phyloP scores from a whole-genome alignment of 139 green algal species.

The Raphidocelis subcapitata region DNA sequence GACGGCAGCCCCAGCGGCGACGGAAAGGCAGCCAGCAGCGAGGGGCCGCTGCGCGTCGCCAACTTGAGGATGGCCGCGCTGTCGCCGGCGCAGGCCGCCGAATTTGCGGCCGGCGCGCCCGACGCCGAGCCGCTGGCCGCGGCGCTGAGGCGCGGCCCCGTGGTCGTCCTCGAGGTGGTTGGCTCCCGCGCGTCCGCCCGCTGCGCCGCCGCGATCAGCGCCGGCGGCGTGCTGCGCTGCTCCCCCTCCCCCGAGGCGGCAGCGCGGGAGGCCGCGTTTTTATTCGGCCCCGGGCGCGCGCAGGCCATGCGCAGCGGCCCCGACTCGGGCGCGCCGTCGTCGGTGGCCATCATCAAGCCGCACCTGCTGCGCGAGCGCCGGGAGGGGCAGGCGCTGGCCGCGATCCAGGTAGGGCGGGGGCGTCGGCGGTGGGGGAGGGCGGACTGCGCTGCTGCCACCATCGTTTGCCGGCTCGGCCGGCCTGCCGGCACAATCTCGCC shows the following conservation, averaged over 20 bases:
- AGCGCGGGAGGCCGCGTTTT: slow-evolving; percentile 61
- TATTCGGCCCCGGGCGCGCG: slow-evolving; percentile 51
- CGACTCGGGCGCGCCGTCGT: slow-evolving; percentile 35
- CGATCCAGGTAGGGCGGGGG: slow-evolving; percentile 1
- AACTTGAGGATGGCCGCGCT: no score
- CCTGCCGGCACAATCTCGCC: slow-evolving; percentile 36
- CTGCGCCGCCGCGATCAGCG: neutral
- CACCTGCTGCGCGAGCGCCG: slow-evolving; percentile 56
- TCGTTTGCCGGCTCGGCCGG: neutral
- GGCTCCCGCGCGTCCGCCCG: neutral
- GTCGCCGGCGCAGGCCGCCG: no score
- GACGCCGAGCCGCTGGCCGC: no score
- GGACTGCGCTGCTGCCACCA: slow-evolving; percentile 7
- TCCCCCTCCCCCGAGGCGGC: slow-evolving; percentile 65
- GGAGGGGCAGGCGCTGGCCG: slow-evolving; percentile 41
- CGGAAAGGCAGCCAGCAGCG: neutral
- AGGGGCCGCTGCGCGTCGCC: neutral
- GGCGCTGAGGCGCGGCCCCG: no score
- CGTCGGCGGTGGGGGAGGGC: no score
- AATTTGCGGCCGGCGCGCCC: no score
- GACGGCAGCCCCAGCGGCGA: slow-evolving; percentile 46
- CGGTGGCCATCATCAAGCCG: slow-evolving; percentile 73
- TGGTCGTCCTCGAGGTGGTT: neutral
- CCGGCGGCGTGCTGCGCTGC: slow-evolving; percentile 25
- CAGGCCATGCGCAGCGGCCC: slow-evolving; percentile 18